Evolutionary conservation across 768 basidiomycete species (phyloP).

Genomic region (Candolleomyces eurysporus): DNA sequence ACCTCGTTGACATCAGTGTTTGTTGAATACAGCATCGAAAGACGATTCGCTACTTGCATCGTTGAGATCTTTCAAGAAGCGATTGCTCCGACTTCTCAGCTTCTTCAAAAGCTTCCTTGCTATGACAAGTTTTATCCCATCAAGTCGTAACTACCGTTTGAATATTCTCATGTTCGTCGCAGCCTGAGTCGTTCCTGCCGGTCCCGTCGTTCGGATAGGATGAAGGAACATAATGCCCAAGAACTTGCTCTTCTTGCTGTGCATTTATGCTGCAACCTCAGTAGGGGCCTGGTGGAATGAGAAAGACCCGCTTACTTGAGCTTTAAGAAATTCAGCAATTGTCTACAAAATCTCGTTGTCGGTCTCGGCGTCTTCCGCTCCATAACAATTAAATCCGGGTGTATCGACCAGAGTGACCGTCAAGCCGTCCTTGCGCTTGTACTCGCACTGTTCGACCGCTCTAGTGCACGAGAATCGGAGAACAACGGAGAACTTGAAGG

Average conservation of each 20-base stretch:
- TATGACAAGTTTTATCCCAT: conserved; percentile 35
- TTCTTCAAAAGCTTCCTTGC: conserved; percentile 15
- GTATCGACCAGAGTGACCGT: too few species aligned
- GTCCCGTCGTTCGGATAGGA: conserved; percentile 36
- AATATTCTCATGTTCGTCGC: conserved; percentile 43
- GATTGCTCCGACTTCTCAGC: conserved; percentile 38
- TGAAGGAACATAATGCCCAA: conserved; percentile 40
- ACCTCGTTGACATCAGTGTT: neutral
- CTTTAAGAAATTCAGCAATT: too few species aligned
- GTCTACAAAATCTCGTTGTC: too few species aligned
- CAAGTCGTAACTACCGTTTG: conserved; percentile 43
- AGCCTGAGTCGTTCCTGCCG: conserved; percentile 23
- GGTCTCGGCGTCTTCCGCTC: too few species aligned
- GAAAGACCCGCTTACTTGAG: conserved; percentile 8
- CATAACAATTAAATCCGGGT: too few species aligned
- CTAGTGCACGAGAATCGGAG: too few species aligned
- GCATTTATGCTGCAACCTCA: neutral
- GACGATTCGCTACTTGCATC: conserved; percentile 24
- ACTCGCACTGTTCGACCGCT: too few species aligned
- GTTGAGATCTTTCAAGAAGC: conserved; percentile 33
- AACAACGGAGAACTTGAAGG: too few species aligned
- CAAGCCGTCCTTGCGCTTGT: too few species aligned
- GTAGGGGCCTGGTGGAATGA: too few species aligned
- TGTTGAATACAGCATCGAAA: conserved; percentile 23
- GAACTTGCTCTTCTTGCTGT: neutral